A percentile compares a stretch with the other conserved stretches of the same genome.
These are phyloP conservation scores for Cystoderma amianthinum DNA, from an alignment of 768 basidiomycete genomes.

Conservation along the genomic window DNA sequence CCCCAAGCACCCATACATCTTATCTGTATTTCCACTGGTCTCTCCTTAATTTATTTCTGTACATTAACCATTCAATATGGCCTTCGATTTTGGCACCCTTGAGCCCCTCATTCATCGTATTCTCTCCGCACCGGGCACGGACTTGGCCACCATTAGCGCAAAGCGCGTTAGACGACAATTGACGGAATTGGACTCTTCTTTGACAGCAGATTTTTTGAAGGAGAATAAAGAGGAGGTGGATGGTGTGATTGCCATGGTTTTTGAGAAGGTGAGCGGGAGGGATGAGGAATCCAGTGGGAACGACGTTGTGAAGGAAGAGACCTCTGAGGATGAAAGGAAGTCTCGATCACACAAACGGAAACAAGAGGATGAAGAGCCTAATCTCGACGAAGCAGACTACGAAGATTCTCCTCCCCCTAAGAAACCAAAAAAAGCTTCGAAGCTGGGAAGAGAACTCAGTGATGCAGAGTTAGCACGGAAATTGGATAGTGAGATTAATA, in stretches of 20 bases:
- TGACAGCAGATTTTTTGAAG: slow-evolving; percentile 58
- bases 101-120: slow-evolving; percentile 61
- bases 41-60: slow-evolving; percentile 14
- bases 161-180: slow-evolving; percentile 83
- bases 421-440: slow-evolving; percentile 43
- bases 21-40: neutral
- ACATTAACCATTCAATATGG: slow-evolving; percentile 29
- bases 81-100: slow-evolving; percentile 45
- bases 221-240: slow-evolving; percentile 66
- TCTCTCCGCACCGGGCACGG: slow-evolving; percentile 68
- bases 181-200: slow-evolving; percentile 38
- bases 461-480: slow-evolving; percentile 70
- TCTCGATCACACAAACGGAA: slow-evolving; percentile 31
- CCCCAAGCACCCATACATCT: neutral
- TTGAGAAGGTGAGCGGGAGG: slow-evolving; percentile 45
- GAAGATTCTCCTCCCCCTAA: slow-evolving; percentile 30
- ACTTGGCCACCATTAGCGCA: slow-evolving; percentile 77
- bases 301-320: slow-evolving; percentile 20
- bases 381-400: slow-evolving; percentile 22
- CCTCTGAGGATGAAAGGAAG: slow-evolving; percentile 15
- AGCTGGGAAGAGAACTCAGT: slow-evolving; percentile 44
- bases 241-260: slow-evolving; percentile 57
- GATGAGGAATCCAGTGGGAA: slow-evolving; percentile 21
- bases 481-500: slow-evolving; percentile 64
- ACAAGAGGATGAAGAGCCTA: slow-evolving; percentile 25